Evolutionary conservation across 345 rosid genomes (phyloP).

Genomic region (Eucalyptus curtisii): DNA sequence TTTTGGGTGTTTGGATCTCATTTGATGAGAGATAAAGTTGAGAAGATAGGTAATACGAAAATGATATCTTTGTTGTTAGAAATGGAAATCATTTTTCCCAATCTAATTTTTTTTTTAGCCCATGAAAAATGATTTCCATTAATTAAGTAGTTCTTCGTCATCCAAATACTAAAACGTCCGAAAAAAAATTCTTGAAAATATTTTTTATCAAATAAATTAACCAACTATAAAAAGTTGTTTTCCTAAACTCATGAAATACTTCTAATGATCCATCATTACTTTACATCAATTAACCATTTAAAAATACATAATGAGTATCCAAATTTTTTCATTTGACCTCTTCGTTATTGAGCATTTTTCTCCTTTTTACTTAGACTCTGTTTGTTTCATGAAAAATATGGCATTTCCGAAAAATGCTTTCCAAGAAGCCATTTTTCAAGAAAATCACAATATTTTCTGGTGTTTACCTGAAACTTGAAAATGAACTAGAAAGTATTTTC

Average conservation of each 20-base stretch:
- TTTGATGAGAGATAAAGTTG: neutral
- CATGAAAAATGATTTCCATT: neutral
- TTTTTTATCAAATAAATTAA: neutral
- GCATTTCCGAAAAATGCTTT: too few relatives aligned
- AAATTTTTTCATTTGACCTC: neutral
- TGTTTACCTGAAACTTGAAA: too few relatives aligned
- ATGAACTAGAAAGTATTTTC: too few relatives aligned
- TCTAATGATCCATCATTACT: neutral
- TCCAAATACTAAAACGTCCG: neutral
- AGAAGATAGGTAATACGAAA: neutral
- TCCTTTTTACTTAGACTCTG: neutral
- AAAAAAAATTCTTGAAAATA: neutral
- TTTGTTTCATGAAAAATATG: too few relatives aligned
- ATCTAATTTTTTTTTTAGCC: neutral
- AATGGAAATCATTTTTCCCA: neutral
- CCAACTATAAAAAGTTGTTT: neutral
- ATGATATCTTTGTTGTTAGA: neutral
- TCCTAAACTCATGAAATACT: neutral
- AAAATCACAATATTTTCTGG: too few relatives aligned
- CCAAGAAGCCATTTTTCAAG: too few relatives aligned
- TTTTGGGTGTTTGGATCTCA: neutral
- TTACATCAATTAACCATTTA: neutral
- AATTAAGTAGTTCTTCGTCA: neutral
- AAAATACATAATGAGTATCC: neutral
- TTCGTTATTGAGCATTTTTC: neutral